Evolutionary conservation across 2,329 filamentous ascomycete genomes (phyloP).

Genomic region (Periglandula ipomoeae): DNA sequence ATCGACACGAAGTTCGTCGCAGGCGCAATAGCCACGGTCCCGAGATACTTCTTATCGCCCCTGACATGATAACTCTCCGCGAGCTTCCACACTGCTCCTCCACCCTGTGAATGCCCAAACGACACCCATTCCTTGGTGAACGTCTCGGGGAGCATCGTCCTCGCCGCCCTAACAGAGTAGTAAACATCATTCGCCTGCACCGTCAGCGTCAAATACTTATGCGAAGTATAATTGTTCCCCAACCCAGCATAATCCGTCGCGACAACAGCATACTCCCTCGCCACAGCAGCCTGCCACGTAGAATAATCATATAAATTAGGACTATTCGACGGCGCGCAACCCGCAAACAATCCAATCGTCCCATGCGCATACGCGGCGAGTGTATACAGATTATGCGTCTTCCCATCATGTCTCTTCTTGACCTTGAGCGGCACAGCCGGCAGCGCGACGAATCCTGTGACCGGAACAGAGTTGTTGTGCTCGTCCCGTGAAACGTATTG

Average conservation of each 20-base stretch:
- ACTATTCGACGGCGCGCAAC: conserved; percentile 12
- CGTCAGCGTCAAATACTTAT: conserved; percentile 10
- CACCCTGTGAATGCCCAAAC: conserved; percentile 9
- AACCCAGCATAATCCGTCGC: conserved; percentile 14
- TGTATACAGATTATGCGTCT: neutral
- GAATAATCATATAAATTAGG: conserved; percentile 9
- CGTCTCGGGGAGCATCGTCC: neutral
- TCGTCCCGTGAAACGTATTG: conserved; percentile 4
- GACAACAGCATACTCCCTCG: conserved; percentile 11
- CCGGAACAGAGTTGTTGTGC: neutral
- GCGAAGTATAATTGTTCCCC: conserved; percentile 11
- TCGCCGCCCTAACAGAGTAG: conserved; percentile 10
- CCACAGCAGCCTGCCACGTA: conserved; percentile 9
- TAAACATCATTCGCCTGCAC: conserved; percentile 11
- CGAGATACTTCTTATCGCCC: conserved; percentile 5
- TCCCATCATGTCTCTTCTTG: neutral
- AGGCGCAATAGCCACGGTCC: conserved; percentile 10
- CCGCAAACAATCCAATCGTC: conserved; percentile 9
- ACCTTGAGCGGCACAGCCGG: neutral
- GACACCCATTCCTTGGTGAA: conserved; percentile 5
- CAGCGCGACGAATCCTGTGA: conserved; percentile 10
- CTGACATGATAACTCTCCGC: conserved; percentile 7
- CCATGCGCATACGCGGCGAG: conserved; percentile 12
- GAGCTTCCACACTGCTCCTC: conserved; percentile 6
- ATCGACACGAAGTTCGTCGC: conserved; percentile 10